Percentiles rank a stretch among this genome's conserved stretches.
These are phyloP conservation scores for Podila minutissima DNA, from an alignment of 192 early-diverging fungal species.

Conservation along the genomic window DNA sequence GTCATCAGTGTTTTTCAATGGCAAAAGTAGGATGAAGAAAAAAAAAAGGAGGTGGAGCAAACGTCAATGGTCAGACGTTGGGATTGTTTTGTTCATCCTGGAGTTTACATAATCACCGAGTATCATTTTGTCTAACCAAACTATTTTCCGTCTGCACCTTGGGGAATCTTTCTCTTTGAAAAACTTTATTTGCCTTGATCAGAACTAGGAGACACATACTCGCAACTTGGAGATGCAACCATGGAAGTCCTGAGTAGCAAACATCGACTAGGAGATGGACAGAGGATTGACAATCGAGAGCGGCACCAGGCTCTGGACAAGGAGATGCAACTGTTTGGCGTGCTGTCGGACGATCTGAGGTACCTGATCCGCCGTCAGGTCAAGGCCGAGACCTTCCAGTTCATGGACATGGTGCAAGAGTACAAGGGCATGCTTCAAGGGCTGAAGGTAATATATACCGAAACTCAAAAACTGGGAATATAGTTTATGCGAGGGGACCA, in stretches of 20 bases:
- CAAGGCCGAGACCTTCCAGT: conserved; percentile 56
- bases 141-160: too few relatives aligned
- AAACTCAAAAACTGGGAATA: background rate
- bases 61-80: too few relatives aligned
- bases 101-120: too few relatives aligned
- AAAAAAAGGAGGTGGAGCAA: conserved; percentile 2
- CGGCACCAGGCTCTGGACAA: conserved; percentile 54
- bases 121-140: too few relatives aligned
- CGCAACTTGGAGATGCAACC: conserved; percentile 59
- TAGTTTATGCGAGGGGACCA: too few relatives aligned
- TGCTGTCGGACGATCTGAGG: conserved; percentile 59
- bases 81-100: too few relatives aligned
- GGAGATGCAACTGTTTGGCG: conserved; percentile 61
- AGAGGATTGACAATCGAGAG: conserved; percentile 52
- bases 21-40: background rate
- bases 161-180: too few relatives aligned
- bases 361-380: conserved; percentile 54
- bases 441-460: conserved; percentile 47
- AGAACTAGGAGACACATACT: conserved; percentile 51
- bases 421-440: conserved; percentile 59
- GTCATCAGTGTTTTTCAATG: background rate
- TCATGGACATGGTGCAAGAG: conserved; percentile 60
- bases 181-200: background rate
- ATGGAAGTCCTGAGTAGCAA: conserved; percentile 63
- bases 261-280: conserved; percentile 57